Conservation (phyloP, 106 monocot genomes). For the Ottelia alismoides region DNA sequence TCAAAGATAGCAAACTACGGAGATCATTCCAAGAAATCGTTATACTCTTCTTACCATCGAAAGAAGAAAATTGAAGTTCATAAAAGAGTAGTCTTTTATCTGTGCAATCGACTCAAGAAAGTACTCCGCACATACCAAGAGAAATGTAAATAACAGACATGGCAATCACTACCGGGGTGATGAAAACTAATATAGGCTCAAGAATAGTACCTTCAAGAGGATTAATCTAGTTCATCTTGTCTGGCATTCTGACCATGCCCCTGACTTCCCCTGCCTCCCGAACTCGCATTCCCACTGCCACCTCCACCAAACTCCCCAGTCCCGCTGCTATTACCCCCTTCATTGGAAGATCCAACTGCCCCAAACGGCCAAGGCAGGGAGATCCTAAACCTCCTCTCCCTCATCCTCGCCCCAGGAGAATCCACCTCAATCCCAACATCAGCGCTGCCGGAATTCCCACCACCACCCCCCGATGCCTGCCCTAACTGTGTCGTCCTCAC, state of each 20-base stretch:
- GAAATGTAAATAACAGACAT: too few relatives aligned
- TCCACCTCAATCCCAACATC: conserved; percentile 5
- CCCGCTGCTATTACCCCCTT: conserved; percentile 19
- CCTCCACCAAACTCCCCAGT: conserved; percentile 14
- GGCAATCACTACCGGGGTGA: too few relatives aligned
- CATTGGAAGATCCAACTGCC: conserved; percentile 22
- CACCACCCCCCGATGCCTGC: not conserved
- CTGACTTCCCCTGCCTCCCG: conserved; percentile 26
- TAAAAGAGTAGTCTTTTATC: too few relatives aligned
- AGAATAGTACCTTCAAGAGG: conserved; percentile 15
- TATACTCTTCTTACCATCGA: too few relatives aligned
- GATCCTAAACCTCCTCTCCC: conserved; percentile 73
- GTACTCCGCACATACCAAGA: too few relatives aligned
- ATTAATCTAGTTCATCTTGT: conserved; percentile 54
- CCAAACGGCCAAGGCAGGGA: conserved; percentile 71
- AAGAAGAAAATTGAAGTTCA: too few relatives aligned
- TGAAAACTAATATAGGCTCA: too few relatives aligned
- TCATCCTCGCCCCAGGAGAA: conserved; percentile 12
- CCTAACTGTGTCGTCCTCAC: not conserved
- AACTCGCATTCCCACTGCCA: conserved; percentile 9
- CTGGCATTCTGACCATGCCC: conserved; percentile 8
- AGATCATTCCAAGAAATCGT: too few relatives aligned
- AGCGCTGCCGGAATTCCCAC: conserved; percentile 3
- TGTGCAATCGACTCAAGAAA: too few relatives aligned
- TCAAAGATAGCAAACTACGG: too few relatives aligned